Conservation (phyloP, 1,284 basidiomycete genomes). For the Agaricales sp. region DNA sequence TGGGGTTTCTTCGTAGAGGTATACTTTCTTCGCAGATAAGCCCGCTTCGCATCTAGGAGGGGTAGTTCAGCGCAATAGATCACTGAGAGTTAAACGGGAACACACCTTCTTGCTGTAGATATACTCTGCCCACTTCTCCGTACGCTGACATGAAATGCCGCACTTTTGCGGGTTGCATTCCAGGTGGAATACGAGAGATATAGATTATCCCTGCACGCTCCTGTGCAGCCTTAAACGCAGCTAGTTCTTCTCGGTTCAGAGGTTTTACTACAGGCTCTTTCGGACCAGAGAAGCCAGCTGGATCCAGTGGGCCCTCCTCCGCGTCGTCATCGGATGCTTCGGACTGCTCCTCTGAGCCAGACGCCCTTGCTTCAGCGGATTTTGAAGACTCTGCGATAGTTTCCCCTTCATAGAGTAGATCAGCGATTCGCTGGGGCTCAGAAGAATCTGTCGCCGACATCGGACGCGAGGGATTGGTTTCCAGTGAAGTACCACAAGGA, state of each 20-base stretch:
- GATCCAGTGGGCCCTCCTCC: conserved; percentile 37
- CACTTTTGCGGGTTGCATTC: conserved; percentile 96
- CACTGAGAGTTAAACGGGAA: conserved; percentile 11
- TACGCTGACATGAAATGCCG: conserved; percentile 84
- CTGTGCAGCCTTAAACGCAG: conserved; percentile 59
- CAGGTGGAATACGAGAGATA: conserved; percentile 95
- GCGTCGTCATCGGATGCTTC: conserved; percentile 4
- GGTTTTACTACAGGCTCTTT: conserved; percentile 53
- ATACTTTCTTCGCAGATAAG: conserved; percentile 68
- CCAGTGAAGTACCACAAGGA: no score
- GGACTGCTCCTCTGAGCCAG: background rate
- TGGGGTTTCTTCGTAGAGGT: conserved; percentile 76
- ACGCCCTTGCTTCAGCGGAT: background rate
- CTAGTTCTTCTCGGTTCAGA: conserved; percentile 60
- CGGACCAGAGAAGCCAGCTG: conserved; percentile 46
- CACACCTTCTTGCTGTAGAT: conserved; percentile 79
- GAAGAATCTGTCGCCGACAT: no score
- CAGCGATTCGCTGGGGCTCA: no score
- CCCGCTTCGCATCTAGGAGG: conserved; percentile 61
- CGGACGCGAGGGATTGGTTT: no score
- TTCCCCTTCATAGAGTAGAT: background rate
- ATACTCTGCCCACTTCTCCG: conserved; percentile 81
- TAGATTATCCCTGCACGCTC: conserved; percentile 82
- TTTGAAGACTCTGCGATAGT: background rate
- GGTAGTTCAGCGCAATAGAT: conserved; percentile 4